Percentiles rank a stretch among this genome's conserved stretches.
These are phyloP conservation scores for Ophidiomyces ophidiicola DNA, from an alignment of 2,329 filamentous ascomycete genomes.

Conservation along the genomic window DNA sequence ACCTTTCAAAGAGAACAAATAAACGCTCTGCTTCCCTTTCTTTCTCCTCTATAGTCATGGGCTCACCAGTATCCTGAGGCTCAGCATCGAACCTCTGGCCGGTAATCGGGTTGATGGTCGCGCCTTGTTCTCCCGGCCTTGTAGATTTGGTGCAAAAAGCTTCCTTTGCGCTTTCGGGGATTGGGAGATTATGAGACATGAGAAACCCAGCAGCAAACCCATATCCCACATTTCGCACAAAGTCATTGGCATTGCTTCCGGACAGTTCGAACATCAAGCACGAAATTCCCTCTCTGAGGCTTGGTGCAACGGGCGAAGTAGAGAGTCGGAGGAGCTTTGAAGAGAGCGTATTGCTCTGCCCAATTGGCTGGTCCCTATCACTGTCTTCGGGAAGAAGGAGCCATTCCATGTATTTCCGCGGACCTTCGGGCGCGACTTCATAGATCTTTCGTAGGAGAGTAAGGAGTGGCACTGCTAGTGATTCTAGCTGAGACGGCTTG, in stretches of 20 bases:
- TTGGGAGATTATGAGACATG: constrained; percentile 66
- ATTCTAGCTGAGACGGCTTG: constrained; percentile 58
- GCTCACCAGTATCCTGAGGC: constrained; percentile 44
- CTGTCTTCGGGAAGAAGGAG: constrained; percentile 62
- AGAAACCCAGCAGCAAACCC: constrained; percentile 87
- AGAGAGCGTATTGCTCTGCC: constrained; percentile 59
- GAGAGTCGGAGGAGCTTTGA: constrained; percentile 67
- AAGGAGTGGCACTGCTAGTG: constrained; percentile 58
- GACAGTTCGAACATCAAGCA: constrained; percentile 79
- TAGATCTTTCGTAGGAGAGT: constrained; percentile 61
- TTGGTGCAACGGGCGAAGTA: constrained; percentile 57
- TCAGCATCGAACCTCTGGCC: constrained; percentile 67
- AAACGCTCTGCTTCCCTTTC: constrained; percentile 79
- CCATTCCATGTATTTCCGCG: constrained; percentile 51
- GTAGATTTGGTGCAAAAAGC: constrained; percentile 33
- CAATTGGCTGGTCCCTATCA: constrained; percentile 66
- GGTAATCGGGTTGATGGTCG: constrained; percentile 66
- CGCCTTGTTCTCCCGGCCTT: constrained; percentile 23
- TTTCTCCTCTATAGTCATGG: constrained; percentile 87
- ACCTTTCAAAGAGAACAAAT: constrained; percentile 85
- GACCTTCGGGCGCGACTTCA: constrained; percentile 51
- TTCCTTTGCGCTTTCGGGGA: constrained; percentile 56
- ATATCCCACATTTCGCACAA: constrained; percentile 87
- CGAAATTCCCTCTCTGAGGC: constrained; percentile 61
- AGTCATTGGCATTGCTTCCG: constrained; percentile 61